These are phyloP conservation scores for Hanseniaspora taiwanica DNA, from an alignment of 805 yeast genomes.

Conservation along the genomic window DNA sequence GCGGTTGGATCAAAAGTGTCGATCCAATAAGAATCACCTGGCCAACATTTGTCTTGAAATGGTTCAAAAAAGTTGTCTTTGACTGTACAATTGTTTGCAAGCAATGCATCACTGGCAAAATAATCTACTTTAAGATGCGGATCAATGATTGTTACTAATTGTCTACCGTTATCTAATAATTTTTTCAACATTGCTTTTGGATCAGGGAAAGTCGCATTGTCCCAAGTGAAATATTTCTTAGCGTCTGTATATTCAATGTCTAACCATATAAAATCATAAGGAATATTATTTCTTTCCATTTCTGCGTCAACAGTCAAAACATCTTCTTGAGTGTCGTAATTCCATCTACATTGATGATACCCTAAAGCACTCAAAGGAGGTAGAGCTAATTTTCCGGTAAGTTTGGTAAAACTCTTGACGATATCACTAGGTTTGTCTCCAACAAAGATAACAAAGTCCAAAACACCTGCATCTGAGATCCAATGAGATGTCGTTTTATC, in stretches of 20 bases:
- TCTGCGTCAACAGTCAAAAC: conserved; percentile 55
- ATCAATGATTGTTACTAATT: conserved; percentile 74
- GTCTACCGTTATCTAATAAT: conserved; percentile 61
- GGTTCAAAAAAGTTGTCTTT: conserved; percentile 32
- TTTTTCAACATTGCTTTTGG: conserved; percentile 55
- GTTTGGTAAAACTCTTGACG: conserved; percentile 42
- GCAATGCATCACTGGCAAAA: conserved; percentile 42
- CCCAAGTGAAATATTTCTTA: conserved; percentile 90
- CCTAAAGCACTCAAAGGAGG: conserved; percentile 77
- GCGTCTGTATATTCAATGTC: conserved; percentile 85
- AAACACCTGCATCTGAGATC: conserved; percentile 82
- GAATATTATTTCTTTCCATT: conserved; percentile 64
- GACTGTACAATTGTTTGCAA: conserved; percentile 32
- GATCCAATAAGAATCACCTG: conserved; percentile 91
- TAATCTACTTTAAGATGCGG: conserved; percentile 79
- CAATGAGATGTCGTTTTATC: conserved; percentile 53
- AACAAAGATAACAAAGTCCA: conserved; percentile 61
- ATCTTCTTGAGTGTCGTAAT: conserved; percentile 79
- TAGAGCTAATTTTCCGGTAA: conserved; percentile 61
- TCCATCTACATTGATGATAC: conserved; percentile 97
- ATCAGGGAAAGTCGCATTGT: conserved; percentile 54
- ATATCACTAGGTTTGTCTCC: conserved; percentile 46
- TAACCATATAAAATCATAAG: conserved; percentile 88
- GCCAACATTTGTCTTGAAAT: conserved; percentile 92
- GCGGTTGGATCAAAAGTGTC: conserved; percentile 57